Base-by-base conservation (phyloP, 768 basidiomycete species). In the Boletus rubroflammeus region DNA sequence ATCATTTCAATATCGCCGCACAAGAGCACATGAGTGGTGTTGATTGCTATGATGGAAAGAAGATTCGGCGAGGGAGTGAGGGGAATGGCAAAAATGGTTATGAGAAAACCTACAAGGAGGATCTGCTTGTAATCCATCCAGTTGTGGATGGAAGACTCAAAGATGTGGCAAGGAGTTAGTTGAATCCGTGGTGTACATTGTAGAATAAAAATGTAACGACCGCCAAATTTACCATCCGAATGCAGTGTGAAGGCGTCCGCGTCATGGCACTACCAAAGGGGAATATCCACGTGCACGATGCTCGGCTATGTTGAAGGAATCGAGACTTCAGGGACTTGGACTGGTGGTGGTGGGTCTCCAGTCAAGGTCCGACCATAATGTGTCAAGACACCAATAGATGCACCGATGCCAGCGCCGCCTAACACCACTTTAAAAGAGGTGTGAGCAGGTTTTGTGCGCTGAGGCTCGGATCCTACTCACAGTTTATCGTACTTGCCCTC, bases 11-110 rank as follows among this genome's bases (percentile, higher is more conserved):
- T 50, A 76, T 90, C 25, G 76, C 81, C 11, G 73, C 75, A 34
- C 75, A 78, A 38, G 88, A 93, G 67, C 84, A 93, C 63, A 91
- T 94, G 91, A 84, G 80, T 58, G 65, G 63, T 7, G 83, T 94
- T 0, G 92, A 96, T 66, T 78, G 78, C 42, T 88, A 83, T 65
- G 84, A 90, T 61, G 88, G 88, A 38, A 61, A 72, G 50, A 72
- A 69, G 47, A 70, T 73, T 32, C 70, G 81, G 38, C 71, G 63
- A 57, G 78, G 77, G 43, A 47, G 61, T 39, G 59, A 60, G 49
- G 45, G 13, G 38, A 31, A 57, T 63, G 55, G 44, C 34, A 19
- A 58, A 57, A 40, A 56, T 40, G 50, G n/a, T 17, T 34, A 32
- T 10, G 50, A 50, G 53, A 56, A 54, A 51, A 59, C 63, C 25